Evolutionary conservation across 192 early-diverging fungal genomes (phyloP).

Genomic region (Backusella parvicylindrica): DNA sequence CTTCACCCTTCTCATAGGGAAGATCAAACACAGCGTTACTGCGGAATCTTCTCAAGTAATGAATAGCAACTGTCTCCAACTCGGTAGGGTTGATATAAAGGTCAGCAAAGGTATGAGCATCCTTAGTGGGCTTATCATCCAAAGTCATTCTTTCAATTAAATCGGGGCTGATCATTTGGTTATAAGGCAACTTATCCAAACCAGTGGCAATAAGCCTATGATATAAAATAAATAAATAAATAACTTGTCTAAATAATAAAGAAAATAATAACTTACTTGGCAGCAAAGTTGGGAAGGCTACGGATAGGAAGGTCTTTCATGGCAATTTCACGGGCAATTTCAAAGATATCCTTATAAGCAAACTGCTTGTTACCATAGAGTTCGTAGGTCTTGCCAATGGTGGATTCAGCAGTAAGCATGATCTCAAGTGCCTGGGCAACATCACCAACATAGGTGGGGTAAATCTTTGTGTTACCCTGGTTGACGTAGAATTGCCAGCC

Average conservation of each 20-base stretch:
- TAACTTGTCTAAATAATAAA: no score
- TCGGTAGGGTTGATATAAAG: constrained; percentile 78
- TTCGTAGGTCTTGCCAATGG: constrained; percentile 86
- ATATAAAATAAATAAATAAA: no score
- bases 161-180: constrained; percentile 75
- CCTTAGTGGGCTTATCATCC: constrained; percentile 66
- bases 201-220: constrained; percentile 49
- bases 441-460: constrained; percentile 77
- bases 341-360: constrained; percentile 65
- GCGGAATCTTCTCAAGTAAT: constrained; percentile 83
- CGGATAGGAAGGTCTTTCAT: constrained; percentile 38
- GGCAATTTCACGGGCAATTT: constrained; percentile 65
- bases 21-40: constrained; percentile 57
- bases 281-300: constrained; percentile 68
- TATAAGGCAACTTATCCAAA: constrained; percentile 69
- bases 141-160: constrained; percentile 81
- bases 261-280: constrained; percentile 47
- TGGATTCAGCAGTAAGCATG: constrained; percentile 67
- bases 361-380: constrained; percentile 81
- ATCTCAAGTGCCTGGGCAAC: constrained; percentile 81
- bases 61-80: constrained; percentile 79
- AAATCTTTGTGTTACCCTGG: constrained; percentile 59
- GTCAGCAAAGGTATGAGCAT: constrained; percentile 80
- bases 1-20: constrained; percentile 49
- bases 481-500: constrained; percentile 63